Conservation (phyloP, 129 eudicot genomes). For the Rutidosis leptorrhynchoides region DNA sequence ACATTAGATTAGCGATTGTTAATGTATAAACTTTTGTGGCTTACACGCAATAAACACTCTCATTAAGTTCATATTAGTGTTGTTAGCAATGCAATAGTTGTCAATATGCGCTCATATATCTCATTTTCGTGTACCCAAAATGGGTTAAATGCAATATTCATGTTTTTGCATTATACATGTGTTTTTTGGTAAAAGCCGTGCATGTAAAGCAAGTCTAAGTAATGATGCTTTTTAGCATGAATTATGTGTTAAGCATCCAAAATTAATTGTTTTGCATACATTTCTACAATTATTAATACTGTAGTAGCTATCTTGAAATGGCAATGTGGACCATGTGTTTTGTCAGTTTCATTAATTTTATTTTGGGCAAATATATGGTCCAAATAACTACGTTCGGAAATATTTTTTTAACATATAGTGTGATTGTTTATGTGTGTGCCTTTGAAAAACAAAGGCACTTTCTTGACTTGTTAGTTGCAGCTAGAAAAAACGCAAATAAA, state of each 20-base stretch:
- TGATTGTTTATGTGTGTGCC: background rate
- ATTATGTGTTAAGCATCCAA: background rate
- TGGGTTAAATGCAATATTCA: background rate
- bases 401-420: too few relatives aligned
- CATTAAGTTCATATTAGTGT: slow-evolving; percentile 19
- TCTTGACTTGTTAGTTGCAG: background rate
- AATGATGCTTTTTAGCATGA: slow-evolving; percentile 1
- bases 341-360: background rate
- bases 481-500: background rate
- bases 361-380: background rate
- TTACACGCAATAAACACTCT: slow-evolving; percentile 29
- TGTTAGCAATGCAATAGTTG: background rate
- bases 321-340: background rate
- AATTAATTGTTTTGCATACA: background rate
- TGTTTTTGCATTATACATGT: background rate
- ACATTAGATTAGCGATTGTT: slow-evolving; percentile 34
- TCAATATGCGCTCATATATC: background rate
- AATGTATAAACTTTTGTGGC: slow-evolving; percentile 35
- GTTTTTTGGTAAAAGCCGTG: background rate
- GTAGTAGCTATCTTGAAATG: slow-evolving; percentile 5
- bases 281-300: background rate
- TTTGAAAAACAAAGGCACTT: background rate
- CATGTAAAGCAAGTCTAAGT: slow-evolving; percentile 5
- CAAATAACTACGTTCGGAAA: background rate
- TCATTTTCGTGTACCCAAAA: background rate